A percentile compares a stretch with the other conserved stretches of the same genome.
Evolutionary conservation across 192 early-diverging fungal species (phyloP).

Genomic region (Backusella mclennaniae): DNA sequence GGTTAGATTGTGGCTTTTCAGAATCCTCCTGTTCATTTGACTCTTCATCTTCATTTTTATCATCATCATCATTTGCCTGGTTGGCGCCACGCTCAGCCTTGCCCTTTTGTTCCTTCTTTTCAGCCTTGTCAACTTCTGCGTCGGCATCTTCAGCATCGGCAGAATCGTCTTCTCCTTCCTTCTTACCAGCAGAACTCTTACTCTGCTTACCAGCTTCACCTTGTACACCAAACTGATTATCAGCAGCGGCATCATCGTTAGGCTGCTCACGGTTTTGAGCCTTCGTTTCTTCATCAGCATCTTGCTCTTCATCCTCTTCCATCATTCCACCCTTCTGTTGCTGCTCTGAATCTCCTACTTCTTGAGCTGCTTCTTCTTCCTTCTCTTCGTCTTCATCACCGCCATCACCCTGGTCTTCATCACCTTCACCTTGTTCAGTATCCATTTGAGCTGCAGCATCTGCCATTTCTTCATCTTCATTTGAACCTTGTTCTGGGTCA

Average conservation of each 20-base stretch:
- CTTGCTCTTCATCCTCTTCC: conserved; percentile 46
- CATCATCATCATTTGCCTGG: conserved; percentile 18
- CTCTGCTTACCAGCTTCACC: conserved; percentile 60
- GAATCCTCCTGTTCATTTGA: conserved; percentile 40
- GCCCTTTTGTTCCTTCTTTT: conserved; percentile 27
- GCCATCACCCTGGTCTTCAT: conserved; percentile 45
- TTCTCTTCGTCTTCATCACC: conserved; percentile 45
- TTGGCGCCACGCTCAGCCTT: conserved; percentile 25
- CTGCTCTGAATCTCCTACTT: conserved; percentile 35
- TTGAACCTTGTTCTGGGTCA: conserved; percentile 39
- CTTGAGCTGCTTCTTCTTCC: conserved; percentile 39
- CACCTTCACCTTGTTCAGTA: conserved; percentile 37
- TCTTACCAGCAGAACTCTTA: conserved; percentile 33
- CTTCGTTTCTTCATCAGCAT: conserved; percentile 33
- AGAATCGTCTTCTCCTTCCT: conserved; percentile 44
- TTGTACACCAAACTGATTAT: conserved; percentile 68
- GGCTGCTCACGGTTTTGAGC: conserved; percentile 40
- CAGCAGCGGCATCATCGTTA: conserved; percentile 45
- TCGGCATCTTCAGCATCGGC: conserved; percentile 22
- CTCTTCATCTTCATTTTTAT: conserved; percentile 21
- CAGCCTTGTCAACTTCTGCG: conserved; percentile 17
- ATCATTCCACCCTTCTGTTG: conserved; percentile 37
- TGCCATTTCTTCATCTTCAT: conserved; percentile 45
- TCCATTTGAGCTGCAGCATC: conserved; percentile 35
- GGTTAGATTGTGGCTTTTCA: conserved; percentile 62